These are phyloP conservation scores for Rusavskia elegans DNA, from an alignment of 495 filamentous ascomycete genomes.

Conservation along the genomic window DNA sequence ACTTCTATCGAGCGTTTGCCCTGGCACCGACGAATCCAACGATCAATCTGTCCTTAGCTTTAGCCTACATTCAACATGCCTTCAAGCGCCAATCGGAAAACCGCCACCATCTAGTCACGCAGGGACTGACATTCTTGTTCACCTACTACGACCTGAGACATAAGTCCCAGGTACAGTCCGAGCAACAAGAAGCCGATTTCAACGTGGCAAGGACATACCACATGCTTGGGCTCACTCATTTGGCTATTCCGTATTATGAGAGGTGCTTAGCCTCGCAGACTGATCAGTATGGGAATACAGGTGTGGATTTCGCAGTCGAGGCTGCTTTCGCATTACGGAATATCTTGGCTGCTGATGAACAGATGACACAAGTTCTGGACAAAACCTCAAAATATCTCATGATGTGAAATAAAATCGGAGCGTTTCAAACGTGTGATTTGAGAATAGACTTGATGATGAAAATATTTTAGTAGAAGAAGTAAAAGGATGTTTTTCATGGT, in stretches of 20 bases:
- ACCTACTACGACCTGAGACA: slow-evolving; percentile 48
- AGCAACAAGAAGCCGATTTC: slow-evolving; percentile 74
- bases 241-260: slow-evolving; percentile 65
- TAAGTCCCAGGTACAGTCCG: slow-evolving; percentile 20
- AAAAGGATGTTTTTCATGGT: no score
- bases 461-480: no score
- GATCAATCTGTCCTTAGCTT: slow-evolving; percentile 50
- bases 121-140: slow-evolving; percentile 67
- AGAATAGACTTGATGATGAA: no score
- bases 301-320: slow-evolving; percentile 49
- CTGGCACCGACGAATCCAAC: slow-evolving; percentile 60
- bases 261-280: slow-evolving; percentile 25
- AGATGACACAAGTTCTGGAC: slow-evolving; percentile 34
- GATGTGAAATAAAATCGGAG: slow-evolving; percentile 15
- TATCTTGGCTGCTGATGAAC: slow-evolving; percentile 47
- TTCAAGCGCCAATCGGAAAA: slow-evolving; percentile 83
- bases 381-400: slow-evolving; percentile 45
- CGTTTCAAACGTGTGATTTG: neutral
- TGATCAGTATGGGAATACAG: slow-evolving; percentile 19
- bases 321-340: slow-evolving; percentile 63
- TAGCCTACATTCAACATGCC: slow-evolving; percentile 70
- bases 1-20: slow-evolving; percentile 75
- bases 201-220: slow-evolving; percentile 76
- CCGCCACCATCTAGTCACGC: slow-evolving; percentile 67
- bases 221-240: slow-evolving; percentile 57